Base-by-base conservation (phyloP, 306 rosid species). In the Aeschynomene evenia region DNA sequence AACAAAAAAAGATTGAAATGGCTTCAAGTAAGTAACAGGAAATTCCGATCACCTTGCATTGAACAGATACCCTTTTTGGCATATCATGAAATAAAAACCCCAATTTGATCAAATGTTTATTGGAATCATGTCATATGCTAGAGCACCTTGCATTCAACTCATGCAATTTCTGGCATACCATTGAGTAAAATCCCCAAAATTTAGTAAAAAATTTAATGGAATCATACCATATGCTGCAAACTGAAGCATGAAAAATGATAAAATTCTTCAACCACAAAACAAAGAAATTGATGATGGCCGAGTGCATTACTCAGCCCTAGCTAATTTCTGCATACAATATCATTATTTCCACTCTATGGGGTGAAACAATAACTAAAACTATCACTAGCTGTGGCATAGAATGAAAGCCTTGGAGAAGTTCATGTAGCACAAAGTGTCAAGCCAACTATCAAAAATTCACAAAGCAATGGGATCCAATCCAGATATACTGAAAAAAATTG, bases 401-500 rank as follows among this genome's bases (percentile, higher is more conserved):
- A 59, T 9, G 34, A 66, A 63, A 63, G 23, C 63, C 56, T 7
- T 36, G 16, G 40, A 66, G 55, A 58, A 45, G 53, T 57, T 66
- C 56, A 70, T 19, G 69, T 63, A 71, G 16, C 62, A 58, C 64
- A 63, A 63, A 53, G 56, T 19, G 67, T 26, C 52, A 48, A 46
- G 42, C 24, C 79, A 71, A 42, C 79, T 26, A 62, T 29, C 36
- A 7, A 66, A 39, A 34, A 70, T 59, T 26, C 77, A 55, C 42
- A 43, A 68, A 49, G 21, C 29, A 28, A 75, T 2, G 23, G 48
- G 63, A 81, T 56, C 55, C 53, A 71, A 56, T 63, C 63, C 75
- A 66, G 8, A 57, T 39, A n/a, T 39, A n/a, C 18, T 48, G 21
- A 70, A 72, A 73, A 76, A 61, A 20, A 55, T 43, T 61, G 52